Base-by-base conservation (phyloP, 805 yeast species). In the Jamesozyma jinghongensis region DNA sequence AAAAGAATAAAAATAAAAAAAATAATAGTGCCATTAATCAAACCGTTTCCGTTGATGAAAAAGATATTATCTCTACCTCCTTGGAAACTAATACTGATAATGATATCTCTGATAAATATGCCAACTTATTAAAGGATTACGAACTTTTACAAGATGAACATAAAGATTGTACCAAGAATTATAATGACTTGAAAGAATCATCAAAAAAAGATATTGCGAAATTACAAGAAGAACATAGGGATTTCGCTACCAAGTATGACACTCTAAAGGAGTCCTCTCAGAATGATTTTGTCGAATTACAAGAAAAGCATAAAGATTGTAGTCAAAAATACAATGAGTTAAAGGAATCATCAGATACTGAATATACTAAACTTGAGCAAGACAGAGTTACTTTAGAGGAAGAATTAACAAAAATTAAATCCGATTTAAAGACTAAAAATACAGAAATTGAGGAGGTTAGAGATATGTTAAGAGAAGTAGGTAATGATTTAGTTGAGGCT, bases 391-490 rank as follows among this genome's bases (percentile, higher is more conserved):
- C 26, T 8, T 32, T 32, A 19, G 19, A 19, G 4, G 16, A 13
- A 11, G 25, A 33, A 20, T 4, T 19, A 32, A 50, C 8, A 38
- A 34, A 8, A 51, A 51, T 19, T 37, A 56, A 32, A 41, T 19
- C 2, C 32, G 40, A 5, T 22, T 27, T 76, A n/a, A 61, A 57
- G 27, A 35, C 53, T 7, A 77, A 77, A 44, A 43, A 54, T 11
- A 83, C 76, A 40, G 95, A 87, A 52, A 63, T 86, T 14, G 86
- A 77, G 36, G 71, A 68, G 39, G 67, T 83, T 38, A 74, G 79
- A 52, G 96, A 86, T 43, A 84, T 81, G 85, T 58, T 88, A 40
- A 72, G 72, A 47, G 77, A 74, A 42, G 70, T 87, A 20, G 96
- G 96, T 1, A 75, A 83, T 52, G 94, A 85, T 37, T 66, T 87